A percentile compares a stretch with the other conserved stretches of the same genome.
phyloP scores from a whole-genome alignment of 345 rosid species.

The Eucalyptus pumila region DNA sequence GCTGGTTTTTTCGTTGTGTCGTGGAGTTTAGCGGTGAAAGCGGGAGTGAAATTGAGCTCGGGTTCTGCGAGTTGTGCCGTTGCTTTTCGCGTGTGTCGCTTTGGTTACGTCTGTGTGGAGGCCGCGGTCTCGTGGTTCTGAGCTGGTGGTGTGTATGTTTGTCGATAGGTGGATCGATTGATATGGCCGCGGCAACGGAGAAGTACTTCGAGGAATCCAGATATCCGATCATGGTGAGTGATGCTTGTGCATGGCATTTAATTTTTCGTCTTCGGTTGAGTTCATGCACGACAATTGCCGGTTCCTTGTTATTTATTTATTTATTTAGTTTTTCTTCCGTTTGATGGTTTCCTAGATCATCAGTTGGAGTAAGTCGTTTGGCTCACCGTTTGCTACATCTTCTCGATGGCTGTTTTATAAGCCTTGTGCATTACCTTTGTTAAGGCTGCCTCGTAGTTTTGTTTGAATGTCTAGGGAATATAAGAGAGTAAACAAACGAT shows the following conservation, averaged over 20 bases:
- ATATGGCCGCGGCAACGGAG: constrained; percentile 46
- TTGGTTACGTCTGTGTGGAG: not conserved
- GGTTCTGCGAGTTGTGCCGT: not conserved
- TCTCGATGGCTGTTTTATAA: not conserved
- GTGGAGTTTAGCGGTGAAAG: not conserved
- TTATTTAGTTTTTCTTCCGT: not conserved
- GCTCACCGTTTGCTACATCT: not conserved
- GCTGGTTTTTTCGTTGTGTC: not conserved
- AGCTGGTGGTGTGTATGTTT: not conserved
- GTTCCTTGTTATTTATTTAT: not conserved
- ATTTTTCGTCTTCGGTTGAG: not conserved
- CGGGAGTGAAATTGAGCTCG: not conserved
- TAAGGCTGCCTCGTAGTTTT: not conserved
- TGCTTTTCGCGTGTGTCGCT: not conserved
- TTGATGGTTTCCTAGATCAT: not conserved
- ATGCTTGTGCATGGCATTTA: not conserved
- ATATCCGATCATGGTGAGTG: constrained; percentile 48
- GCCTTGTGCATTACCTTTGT: not conserved
- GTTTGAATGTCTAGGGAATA: not conserved
- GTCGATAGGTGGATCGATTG: constrained; percentile 59
- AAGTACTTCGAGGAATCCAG: constrained; percentile 40
- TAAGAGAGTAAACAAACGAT: not conserved
- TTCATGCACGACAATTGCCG: not conserved
- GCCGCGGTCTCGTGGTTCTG: not conserved
- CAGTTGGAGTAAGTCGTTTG: not conserved